These are phyloP conservation scores for Bipolaris bicolor DNA, from an alignment of 2,329 filamentous ascomycete species.

Conservation along the genomic window DNA sequence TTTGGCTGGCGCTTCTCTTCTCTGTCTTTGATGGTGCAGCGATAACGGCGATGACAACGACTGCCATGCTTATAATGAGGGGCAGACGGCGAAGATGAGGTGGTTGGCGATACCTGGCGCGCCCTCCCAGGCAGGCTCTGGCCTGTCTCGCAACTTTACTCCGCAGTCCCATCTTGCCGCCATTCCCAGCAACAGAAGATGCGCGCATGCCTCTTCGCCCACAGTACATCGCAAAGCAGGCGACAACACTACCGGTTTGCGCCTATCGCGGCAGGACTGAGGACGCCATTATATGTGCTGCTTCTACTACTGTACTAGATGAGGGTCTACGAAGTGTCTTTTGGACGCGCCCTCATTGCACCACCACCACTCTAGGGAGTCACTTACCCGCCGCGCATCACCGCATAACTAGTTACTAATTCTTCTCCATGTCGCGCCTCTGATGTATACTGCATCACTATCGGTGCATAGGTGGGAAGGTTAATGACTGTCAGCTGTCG, in stretches of 20 bases:
- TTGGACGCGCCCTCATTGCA: neutral
- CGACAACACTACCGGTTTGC: neutral
- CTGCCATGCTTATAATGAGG: neutral
- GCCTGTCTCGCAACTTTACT: conserved; percentile 1
- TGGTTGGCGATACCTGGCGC: neutral
- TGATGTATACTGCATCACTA: conserved; percentile 6
- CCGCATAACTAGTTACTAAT: conserved; percentile 5
- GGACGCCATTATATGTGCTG: neutral
- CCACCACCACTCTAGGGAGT: neutral
- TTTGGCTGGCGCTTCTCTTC: neutral
- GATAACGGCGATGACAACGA: conserved; percentile 7
- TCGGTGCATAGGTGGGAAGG: conserved; percentile 1
- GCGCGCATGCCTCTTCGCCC: conserved; percentile 1
- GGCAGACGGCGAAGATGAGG: conserved; percentile 5
- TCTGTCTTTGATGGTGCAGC: neutral
- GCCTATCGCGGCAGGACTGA: neutral
- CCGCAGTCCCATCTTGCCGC: neutral
- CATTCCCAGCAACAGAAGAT: neutral
- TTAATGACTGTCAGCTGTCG: neutral
- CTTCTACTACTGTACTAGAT: too few relatives aligned
- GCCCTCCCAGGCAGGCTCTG: neutral
- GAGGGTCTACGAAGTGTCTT: neutral
- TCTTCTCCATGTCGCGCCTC: neutral
- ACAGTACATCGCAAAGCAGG: neutral
- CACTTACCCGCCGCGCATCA: conserved; percentile 1